Evolutionary conservation across 2,329 filamentous ascomycete genomes (phyloP).

Genomic region (Botrytis hyacinthi): DNA sequence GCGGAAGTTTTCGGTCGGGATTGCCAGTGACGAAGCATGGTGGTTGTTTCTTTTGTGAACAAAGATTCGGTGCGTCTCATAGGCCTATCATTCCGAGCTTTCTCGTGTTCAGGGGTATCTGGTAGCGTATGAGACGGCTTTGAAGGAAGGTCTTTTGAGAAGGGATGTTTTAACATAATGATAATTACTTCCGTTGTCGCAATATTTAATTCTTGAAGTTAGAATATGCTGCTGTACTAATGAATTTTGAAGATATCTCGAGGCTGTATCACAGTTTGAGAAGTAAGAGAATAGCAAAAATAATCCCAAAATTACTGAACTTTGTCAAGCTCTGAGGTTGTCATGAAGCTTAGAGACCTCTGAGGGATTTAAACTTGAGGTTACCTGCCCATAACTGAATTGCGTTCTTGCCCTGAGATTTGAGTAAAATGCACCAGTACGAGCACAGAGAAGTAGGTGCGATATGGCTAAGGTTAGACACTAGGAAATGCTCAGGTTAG

Average conservation of each 20-base stretch:
- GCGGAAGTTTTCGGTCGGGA: not conserved
- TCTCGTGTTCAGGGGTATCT: not conserved
- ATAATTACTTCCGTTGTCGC: not conserved
- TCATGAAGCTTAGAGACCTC: not conserved
- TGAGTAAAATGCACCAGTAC: not conserved
- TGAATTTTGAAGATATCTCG: not conserved
- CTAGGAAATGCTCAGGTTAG: not conserved
- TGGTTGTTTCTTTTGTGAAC: not conserved
- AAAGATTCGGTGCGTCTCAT: not conserved
- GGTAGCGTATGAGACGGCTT: not conserved
- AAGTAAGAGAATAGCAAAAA: not conserved
- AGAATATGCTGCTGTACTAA: not conserved
- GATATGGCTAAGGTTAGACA: not conserved
- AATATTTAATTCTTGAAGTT: not conserved
- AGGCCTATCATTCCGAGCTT: not conserved
- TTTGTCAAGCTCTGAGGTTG: not conserved
- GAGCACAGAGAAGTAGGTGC: not conserved
- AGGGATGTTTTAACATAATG: not conserved
- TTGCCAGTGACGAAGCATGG: not conserved
- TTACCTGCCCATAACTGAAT: not conserved
- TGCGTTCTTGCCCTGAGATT: not conserved
- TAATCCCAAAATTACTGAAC: not conserved
- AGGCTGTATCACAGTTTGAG: not conserved
- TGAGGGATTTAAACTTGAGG: not conserved
- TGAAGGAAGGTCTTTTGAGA: not conserved